A percentile compares a stretch with the other conserved stretches of the same genome.
Conservation (phyloP, 305 asterid species). For the Solanum hybrid region DNA sequence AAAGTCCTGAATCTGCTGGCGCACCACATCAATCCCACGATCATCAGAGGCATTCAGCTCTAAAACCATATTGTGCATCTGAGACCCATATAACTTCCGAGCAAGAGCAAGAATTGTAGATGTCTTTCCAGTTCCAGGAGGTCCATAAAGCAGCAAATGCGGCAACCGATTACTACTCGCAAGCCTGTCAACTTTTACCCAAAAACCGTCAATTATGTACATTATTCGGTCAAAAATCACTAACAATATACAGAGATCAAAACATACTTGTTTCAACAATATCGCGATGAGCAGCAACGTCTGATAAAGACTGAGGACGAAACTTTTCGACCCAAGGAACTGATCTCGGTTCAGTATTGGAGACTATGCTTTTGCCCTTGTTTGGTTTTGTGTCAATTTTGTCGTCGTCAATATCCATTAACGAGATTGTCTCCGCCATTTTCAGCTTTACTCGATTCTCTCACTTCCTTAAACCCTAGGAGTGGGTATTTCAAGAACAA, state of each 20-base stretch:
- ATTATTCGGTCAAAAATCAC: not conserved
- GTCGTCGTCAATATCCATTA: slow-evolving; percentile 76
- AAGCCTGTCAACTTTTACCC: slow-evolving; percentile 65
- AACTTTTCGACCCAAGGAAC: slow-evolving; percentile 96
- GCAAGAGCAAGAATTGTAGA: slow-evolving; percentile 91
- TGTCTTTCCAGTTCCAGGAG: slow-evolving; percentile 98
- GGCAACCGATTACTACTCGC: slow-evolving; percentile 83
- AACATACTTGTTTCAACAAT: slow-evolving; percentile 70
- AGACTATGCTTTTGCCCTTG: slow-evolving; percentile 57
- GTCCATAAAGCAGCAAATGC: slow-evolving; percentile 91
- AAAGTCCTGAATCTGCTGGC: slow-evolving; percentile 98
- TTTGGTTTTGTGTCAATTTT: slow-evolving; percentile 19
- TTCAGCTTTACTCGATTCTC: not conserved
- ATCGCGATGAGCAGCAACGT: slow-evolving; percentile 96
- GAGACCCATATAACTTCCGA: slow-evolving; percentile 71
- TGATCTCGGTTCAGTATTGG: slow-evolving; percentile 43
- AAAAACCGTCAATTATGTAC: not conserved
- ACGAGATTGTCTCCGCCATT: slow-evolving; percentile 60
- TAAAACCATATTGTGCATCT: slow-evolving; percentile 85
- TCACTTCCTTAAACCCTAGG: slow-evolving; percentile 1
- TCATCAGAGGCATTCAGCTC: slow-evolving; percentile 97
- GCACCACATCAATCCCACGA: slow-evolving; percentile 93
- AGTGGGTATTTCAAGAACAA: not conserved
- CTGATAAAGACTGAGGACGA: slow-evolving; percentile 91
- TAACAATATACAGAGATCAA: not conserved